Base-by-base conservation (phyloP, 139 green algal species). In the Closterium sp. region DNA sequence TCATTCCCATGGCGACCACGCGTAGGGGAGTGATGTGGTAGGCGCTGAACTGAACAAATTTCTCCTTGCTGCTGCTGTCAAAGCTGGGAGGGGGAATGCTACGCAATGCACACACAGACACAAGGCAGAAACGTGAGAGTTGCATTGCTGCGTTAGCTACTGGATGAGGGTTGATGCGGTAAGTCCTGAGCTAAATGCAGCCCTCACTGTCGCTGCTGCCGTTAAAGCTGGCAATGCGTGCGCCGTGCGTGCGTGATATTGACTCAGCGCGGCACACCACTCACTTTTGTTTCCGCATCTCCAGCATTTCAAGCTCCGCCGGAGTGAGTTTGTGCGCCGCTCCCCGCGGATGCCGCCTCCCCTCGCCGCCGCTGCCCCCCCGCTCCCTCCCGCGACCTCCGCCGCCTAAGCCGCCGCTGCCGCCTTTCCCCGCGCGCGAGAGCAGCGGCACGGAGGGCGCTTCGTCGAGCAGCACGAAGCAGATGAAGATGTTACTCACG, bases 31-130 rank as follows among this genome's bases (percentile, higher is more conserved):
- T 32, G 28, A 31, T 22, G 28, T 10, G 85, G 85, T 21, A 28
- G 28, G 85, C 24, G 85, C 85, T 92, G 73, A 90, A 92, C 38
- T 91, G 90, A 22, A 85, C n/a, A 13, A 92, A 90, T 31, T 9
- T 1, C 34, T 90, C 19, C 32, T 62, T 31, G 17, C 70, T 79
- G 42, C 45, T 84, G 31, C 90, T 90, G 32, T 88, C 31, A 3
- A 91, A 91, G 62, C 11, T 91, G 38, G 9, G 50, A 73, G 50
- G 50, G 50, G 50, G 6, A 22, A 73, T 5, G 50, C 13, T 11
- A 73, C 4, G 50, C 9, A 73, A 73, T 17, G n/a, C 31, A 91
- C 9, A 27, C 28, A 31, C 3, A 28, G 24, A 11, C 4, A n/a
- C 0, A 30, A 9, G 79, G 24, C 73, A 28, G 38, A 50, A 9